These are phyloP conservation scores for Tubosaeta brunneosetosa DNA, from an alignment of 768 basidiomycete genomes.

Conservation along the genomic window DNA sequence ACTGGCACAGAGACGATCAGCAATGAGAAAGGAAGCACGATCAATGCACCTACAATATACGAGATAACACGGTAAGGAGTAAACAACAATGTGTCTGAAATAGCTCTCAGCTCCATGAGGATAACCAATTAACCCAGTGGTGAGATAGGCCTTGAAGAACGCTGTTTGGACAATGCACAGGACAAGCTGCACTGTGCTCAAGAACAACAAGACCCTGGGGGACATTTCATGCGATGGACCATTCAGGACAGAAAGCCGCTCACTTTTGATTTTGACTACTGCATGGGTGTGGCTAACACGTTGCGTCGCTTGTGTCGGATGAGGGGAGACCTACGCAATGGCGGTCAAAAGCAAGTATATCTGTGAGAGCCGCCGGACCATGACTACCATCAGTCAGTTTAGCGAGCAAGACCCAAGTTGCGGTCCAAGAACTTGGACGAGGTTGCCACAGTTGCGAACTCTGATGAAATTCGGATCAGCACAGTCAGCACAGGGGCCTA, in stretches of 20 bases:
- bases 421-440: neutral
- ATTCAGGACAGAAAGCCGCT: neutral
- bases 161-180: conserved; percentile 5
- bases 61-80: conserved; percentile 10
- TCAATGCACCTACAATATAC: conserved; percentile 13
- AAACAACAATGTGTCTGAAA: neutral
- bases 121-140: neutral
- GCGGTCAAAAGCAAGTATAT: conserved; percentile 5
- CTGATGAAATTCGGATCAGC: neutral
- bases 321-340: conserved; percentile 10
- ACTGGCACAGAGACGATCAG: conserved; percentile 3
- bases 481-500: neutral
- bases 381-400: neutral
- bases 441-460: too few species aligned
- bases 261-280: conserved; percentile 6
- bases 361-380: conserved; percentile 3
- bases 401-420: too few species aligned
- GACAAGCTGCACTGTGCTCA: conserved; percentile 6
- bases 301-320: neutral
- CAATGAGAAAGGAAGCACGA: neutral
- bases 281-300: neutral
- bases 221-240: neutral
- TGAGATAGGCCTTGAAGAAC: conserved; percentile 1
- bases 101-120: neutral
- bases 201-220: conserved; percentile 3